These are phyloP conservation scores for Butyriboletus pseudospeciosus DNA, from an alignment of 1,284 basidiomycete genomes.

Conservation along the genomic window DNA sequence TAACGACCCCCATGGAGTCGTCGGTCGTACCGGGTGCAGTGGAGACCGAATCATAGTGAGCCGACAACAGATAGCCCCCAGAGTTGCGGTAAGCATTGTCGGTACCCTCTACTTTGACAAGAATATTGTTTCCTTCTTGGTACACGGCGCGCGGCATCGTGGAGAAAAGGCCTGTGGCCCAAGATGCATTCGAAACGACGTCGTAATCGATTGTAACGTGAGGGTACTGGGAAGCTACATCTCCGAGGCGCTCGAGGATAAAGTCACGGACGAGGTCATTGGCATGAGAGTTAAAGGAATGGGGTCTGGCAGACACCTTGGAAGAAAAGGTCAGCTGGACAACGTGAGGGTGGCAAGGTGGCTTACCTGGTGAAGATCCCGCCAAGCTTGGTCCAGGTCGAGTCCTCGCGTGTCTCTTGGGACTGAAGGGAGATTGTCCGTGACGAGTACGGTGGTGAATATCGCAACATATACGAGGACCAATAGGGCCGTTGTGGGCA, in stretches of 20 bases:
- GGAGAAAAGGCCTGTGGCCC: slow-evolving; percentile 25
- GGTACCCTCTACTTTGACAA: slow-evolving; percentile 65
- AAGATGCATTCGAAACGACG: slow-evolving; percentile 54
- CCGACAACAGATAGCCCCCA: slow-evolving; percentile 66
- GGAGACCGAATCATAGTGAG: slow-evolving; percentile 77
- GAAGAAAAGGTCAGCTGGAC: background rate
- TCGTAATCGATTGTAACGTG: slow-evolving; percentile 56
- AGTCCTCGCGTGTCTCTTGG: slow-evolving; percentile 49
- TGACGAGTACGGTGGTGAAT: slow-evolving; percentile 49
- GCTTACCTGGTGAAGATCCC: slow-evolving; percentile 56
- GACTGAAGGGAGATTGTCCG: slow-evolving; percentile 50
- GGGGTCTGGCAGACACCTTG: slow-evolving; percentile 64
- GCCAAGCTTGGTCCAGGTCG: slow-evolving; percentile 54
- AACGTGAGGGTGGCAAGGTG: background rate
- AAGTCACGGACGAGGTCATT: slow-evolving; percentile 64
- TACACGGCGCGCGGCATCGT: slow-evolving; percentile 37
- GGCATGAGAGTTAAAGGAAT: slow-evolving; percentile 70
- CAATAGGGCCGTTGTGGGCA: slow-evolving; percentile 51
- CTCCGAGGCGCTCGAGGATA: slow-evolving; percentile 51
- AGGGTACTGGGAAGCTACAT: slow-evolving; percentile 40
- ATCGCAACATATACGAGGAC: slow-evolving; percentile 51
- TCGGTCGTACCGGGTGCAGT: slow-evolving; percentile 73
- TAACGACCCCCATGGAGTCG: slow-evolving; percentile 68
- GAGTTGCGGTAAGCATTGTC: slow-evolving; percentile 32
- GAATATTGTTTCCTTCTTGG: slow-evolving; percentile 69